Evolutionary conservation across 1,139 yeast genomes (phyloP).

Genomic region (Eremothecium sinecaudum): DNA sequence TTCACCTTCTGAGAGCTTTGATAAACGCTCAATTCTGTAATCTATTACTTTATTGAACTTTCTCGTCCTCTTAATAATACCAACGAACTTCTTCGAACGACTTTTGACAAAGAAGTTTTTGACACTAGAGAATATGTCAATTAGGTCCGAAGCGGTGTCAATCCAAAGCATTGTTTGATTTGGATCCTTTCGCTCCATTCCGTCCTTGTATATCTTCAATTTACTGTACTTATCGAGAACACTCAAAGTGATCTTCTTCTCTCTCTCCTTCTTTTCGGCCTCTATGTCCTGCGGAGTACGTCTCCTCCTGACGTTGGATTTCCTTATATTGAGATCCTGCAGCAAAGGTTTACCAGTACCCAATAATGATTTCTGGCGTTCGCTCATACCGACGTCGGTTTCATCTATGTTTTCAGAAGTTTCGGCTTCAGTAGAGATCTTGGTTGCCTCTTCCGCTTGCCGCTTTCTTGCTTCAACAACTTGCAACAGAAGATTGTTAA

Average conservation of each 20-base stretch:
- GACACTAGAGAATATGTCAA: slow-evolving; percentile 72
- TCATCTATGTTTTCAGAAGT: not conserved
- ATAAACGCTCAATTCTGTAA: slow-evolving; percentile 59
- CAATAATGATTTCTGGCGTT: slow-evolving; percentile 12
- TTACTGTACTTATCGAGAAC: slow-evolving; percentile 60
- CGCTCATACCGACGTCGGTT: slow-evolving; percentile 14
- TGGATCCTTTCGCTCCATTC: slow-evolving; percentile 43
- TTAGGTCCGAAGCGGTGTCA: slow-evolving; percentile 70
- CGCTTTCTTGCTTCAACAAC: slow-evolving; percentile 36
- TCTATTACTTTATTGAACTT: slow-evolving; percentile 57
- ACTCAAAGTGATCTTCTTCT: slow-evolving; percentile 48
- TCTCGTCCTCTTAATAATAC: slow-evolving; percentile 54
- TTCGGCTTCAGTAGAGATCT: slow-evolving; percentile 5
- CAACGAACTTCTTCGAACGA: slow-evolving; percentile 57
- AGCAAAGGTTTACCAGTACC: slow-evolving; percentile 30
- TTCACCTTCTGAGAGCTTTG: slow-evolving; percentile 58
- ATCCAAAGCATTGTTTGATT: slow-evolving; percentile 74
- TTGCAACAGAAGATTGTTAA: slow-evolving; percentile 48
- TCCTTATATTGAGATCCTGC: slow-evolving; percentile 31
- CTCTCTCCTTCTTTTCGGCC: slow-evolving; percentile 48
- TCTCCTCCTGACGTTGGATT: slow-evolving; percentile 25
- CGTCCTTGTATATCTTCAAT: slow-evolving; percentile 48
- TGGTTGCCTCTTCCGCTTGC: slow-evolving; percentile 25
- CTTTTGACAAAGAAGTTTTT: slow-evolving; percentile 72
- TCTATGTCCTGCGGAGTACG: slow-evolving; percentile 39